Evolutionary conservation across 176 grass and related monocot species (phyloP).

Genomic region (Avena eriantha): DNA sequence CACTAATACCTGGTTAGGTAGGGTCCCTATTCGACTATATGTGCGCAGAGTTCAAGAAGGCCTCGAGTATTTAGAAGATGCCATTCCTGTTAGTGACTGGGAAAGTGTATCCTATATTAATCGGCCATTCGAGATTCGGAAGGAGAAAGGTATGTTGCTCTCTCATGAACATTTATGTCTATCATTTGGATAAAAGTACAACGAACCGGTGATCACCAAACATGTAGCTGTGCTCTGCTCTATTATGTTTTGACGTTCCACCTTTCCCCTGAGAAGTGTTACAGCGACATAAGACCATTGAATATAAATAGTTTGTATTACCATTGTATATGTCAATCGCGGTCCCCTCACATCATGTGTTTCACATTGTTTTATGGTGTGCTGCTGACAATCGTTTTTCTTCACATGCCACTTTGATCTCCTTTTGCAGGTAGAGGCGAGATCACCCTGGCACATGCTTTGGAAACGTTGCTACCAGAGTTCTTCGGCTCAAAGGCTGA

Average conservation of each 20-base stretch:
- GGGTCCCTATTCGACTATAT: slow-evolving; percentile 90
- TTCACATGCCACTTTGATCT: neutral
- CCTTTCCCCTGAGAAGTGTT: neutral
- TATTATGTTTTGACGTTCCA: neutral
- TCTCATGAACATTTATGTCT: slow-evolving; percentile 9
- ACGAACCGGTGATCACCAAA: neutral
- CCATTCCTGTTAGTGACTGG: slow-evolving; percentile 62
- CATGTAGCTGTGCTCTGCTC: neutral
- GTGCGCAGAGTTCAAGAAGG: slow-evolving; percentile 65
- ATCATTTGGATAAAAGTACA: neutral
- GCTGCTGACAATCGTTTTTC: neutral
- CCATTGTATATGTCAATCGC: neutral
- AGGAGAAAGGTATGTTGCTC: slow-evolving; percentile 64
- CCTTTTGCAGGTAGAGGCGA: slow-evolving; percentile 46
- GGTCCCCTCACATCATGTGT: neutral
- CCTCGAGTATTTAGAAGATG: slow-evolving; percentile 82
- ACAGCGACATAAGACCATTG: neutral
- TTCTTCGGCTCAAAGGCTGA: slow-evolving; percentile 55
- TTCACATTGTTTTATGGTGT: neutral
- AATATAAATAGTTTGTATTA: neutral
- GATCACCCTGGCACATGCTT: slow-evolving; percentile 65
- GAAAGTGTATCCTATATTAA: slow-evolving; percentile 92
- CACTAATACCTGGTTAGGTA: slow-evolving; percentile 72
- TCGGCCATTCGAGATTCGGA: slow-evolving; percentile 71
- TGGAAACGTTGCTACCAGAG: slow-evolving; percentile 71